Conservation (phyloP, 2,329 filamentous ascomycete genomes). For the Hymenoscyphus occultus region DNA sequence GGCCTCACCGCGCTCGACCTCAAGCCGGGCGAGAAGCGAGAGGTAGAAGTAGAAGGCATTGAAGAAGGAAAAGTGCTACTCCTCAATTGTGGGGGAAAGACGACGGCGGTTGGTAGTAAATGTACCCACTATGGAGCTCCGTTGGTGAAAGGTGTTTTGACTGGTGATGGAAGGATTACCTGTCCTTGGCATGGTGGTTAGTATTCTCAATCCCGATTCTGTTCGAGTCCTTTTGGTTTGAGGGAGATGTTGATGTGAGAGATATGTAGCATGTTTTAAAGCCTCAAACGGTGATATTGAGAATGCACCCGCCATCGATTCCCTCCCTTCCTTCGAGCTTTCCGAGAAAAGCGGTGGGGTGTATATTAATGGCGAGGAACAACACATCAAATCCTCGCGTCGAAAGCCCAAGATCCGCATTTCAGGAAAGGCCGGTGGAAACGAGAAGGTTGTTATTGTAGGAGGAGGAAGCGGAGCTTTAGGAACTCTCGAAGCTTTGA, state of each 20-base stretch:
- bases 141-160: slow-evolving; percentile 79
- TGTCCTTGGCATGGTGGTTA: slow-evolving; percentile 96
- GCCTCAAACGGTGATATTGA: slow-evolving; percentile 88
- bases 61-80: slow-evolving; percentile 83
- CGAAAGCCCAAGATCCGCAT: slow-evolving; percentile 74
- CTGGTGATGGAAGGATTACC: slow-evolving; percentile 76
- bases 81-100: slow-evolving; percentile 70
- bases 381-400: slow-evolving; percentile 71
- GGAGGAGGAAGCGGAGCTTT: slow-evolving; percentile 84
- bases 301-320: slow-evolving; percentile 85
- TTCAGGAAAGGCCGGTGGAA: slow-evolving; percentile 44
- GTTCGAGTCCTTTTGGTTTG: background rate
- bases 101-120: slow-evolving; percentile 77
- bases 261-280: slow-evolving; percentile 77
- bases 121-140: slow-evolving; percentile 95
- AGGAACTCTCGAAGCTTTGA: slow-evolving; percentile 77
- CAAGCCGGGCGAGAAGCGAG: slow-evolving; percentile 77
- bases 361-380: slow-evolving; percentile 79
- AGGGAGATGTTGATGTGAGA: background rate
- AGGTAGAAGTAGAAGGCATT: slow-evolving; percentile 87
- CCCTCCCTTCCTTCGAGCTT: slow-evolving; percentile 79
- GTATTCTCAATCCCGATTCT: slow-evolving; percentile 23
- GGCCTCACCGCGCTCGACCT: slow-evolving; percentile 71
- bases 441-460: slow-evolving; percentile 75
- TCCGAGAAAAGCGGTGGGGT: slow-evolving; percentile 77